Base-by-base conservation (phyloP, 352 stramenopile genomes). In the Phytophthora macrochlamydospora region DNA sequence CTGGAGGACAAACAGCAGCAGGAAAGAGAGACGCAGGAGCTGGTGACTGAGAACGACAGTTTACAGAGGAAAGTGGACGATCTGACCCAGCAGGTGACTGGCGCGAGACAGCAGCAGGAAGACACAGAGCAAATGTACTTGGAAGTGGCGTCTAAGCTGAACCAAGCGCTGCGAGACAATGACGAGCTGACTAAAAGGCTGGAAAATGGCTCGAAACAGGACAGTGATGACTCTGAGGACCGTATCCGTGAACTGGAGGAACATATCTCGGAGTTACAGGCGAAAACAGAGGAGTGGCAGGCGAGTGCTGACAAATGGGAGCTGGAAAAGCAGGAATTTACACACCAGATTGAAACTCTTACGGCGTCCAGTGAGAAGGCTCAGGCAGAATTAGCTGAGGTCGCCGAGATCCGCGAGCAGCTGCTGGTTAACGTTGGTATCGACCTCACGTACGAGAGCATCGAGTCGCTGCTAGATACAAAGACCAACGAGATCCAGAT, bases 71-170 rank as follows among this genome's bases (percentile, higher is more conserved):
- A 81, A 52, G 64, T 90, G 7, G 48, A 68, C 0, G 78, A 90
- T 30, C 46, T 93, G 45, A 65, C 76, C 42, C 70, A 78, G 3
- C 75, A 89, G 32, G 50, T 90, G 18, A 52, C 48, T 30, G 51
- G 64, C 1, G 71, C 82, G 51, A 75, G 71, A 59, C 72, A 88
- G 38, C 71, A 90, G 56, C 80, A 90, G 31, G 77, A 89, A 29
- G 81, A 93, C 43, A 61, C 78, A 1, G 78, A 90, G 53, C 71
- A 80, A 24, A 58, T 83, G 32, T 87, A 90, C 35, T n/a, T 78
- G 30, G 82, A 89, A 51, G 67, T 85, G 7, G 71, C 82, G n/a
- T 82, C 80, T 3, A 81, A 80, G 40, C 57, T 91, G 2, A 87
- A 90, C 49, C 80, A 86, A 46, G 83, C 69, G 24, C 66, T 84